A percentile compares a stretch with the other conserved stretches of the same genome.
These are phyloP conservation scores for Saksenaea oblongispora DNA, from an alignment of 371 early-diverging fungal genomes.

Conservation along the genomic window DNA sequence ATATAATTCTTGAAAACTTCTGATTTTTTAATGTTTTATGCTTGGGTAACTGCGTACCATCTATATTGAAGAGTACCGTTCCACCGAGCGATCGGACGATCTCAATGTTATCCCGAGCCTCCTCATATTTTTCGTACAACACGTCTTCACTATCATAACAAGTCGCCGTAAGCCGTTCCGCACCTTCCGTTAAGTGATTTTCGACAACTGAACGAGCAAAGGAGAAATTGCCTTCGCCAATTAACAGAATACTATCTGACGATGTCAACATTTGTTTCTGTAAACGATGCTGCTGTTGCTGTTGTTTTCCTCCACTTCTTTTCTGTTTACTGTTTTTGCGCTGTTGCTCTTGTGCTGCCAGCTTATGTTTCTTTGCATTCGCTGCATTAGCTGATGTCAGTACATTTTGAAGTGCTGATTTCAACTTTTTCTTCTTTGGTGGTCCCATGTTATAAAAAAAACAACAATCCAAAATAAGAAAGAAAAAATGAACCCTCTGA, in stretches of 20 bases:
- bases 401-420: slow-evolving; percentile 9
- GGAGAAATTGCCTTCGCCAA: slow-evolving; percentile 90
- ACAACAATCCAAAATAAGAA: background rate
- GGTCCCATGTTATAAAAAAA: background rate
- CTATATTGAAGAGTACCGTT: slow-evolving; percentile 75
- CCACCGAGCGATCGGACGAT: slow-evolving; percentile 60
- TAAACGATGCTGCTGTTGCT: slow-evolving; percentile 12
- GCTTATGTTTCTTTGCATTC: background rate
- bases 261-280: slow-evolving; percentile 43
- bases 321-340: slow-evolving; percentile 14
- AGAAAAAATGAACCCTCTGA: background rate
- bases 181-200: slow-evolving; percentile 46
- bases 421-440: slow-evolving; percentile 18
- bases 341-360: background rate
- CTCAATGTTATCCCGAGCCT: slow-evolving; percentile 67
- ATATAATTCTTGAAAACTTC: slow-evolving; percentile 81
- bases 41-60: slow-evolving; percentile 75
- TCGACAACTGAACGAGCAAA: slow-evolving; percentile 74
- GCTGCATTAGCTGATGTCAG: background rate
- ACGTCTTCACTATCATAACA: slow-evolving; percentile 73
- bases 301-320: slow-evolving; percentile 15
- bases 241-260: slow-evolving; percentile 58
- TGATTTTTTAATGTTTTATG: slow-evolving; percentile 56
- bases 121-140: slow-evolving; percentile 79
- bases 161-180: slow-evolving; percentile 70